phyloP scores from a whole-genome alignment of 352 stramenopile genomes.

The Globisporangium echinulatum region DNA sequence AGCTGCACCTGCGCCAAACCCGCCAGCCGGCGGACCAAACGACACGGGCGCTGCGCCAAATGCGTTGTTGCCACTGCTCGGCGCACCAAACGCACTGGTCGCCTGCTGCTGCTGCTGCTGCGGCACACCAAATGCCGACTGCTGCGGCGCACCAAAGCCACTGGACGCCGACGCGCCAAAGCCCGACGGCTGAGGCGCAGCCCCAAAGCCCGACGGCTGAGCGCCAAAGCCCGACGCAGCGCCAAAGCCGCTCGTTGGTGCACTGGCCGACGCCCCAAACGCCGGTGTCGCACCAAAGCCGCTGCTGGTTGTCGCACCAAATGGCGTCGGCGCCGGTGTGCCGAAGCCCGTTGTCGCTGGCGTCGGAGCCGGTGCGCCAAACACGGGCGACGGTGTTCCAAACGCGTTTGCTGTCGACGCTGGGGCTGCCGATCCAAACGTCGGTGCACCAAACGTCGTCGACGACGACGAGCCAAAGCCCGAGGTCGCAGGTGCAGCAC shows the following conservation, averaged over 20 bases:
- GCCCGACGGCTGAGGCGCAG: not conserved
- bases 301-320: constrained; percentile 5
- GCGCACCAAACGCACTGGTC: constrained; percentile 17
- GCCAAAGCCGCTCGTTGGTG: constrained; percentile 21
- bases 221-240: constrained; percentile 5
- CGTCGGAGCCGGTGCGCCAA: constrained; percentile 5
- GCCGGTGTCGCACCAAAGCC: constrained; percentile 6
- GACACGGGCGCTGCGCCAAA: constrained; percentile 1
- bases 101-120: constrained; percentile 7
- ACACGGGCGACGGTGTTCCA: constrained; percentile 7
- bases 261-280: constrained; percentile 14
- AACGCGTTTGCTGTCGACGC: constrained; percentile 9
- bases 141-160: not conserved
- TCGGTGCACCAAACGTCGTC: constrained; percentile 10
- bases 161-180: not conserved
- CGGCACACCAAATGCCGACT: constrained; percentile 15
- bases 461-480: constrained; percentile 3
- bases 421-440: constrained; percentile 17
- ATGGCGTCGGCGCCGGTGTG: not conserved
- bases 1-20: constrained; percentile 16
- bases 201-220: constrained; percentile 9
- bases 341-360: constrained; percentile 9
- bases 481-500: not conserved
- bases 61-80: not conserved
- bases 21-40: constrained; percentile 31